Evolutionary conservation across 768 basidiomycete species (phyloP).

Genomic region (Termitomyces sp.): DNA sequence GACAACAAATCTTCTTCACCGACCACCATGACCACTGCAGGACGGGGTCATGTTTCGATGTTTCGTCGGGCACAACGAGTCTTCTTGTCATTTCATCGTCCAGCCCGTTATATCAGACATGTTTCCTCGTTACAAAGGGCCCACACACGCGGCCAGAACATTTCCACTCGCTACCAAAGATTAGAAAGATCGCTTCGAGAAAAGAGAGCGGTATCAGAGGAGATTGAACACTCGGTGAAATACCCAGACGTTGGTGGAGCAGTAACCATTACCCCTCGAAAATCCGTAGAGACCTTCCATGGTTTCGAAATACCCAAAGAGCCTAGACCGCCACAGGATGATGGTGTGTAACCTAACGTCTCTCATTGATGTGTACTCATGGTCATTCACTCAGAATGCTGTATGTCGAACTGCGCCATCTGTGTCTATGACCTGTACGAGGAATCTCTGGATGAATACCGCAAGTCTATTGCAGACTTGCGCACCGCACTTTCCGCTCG

Average conservation of each 20-base stretch:
- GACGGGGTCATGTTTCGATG: slow-evolving; percentile 18
- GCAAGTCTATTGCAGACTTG: slow-evolving; percentile 46
- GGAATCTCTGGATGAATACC: slow-evolving; percentile 64
- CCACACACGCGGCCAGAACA: slow-evolving; percentile 51
- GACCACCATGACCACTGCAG: slow-evolving; percentile 2
- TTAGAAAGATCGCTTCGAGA: slow-evolving; percentile 52
- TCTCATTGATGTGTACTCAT: neutral
- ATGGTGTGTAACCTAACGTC: slow-evolving; percentile 45
- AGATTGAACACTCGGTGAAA: slow-evolving; percentile 21
- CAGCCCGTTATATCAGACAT: slow-evolving; percentile 5
- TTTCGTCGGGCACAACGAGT: slow-evolving; percentile 9
- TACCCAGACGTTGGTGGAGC: slow-evolving; percentile 4
- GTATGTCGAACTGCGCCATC: slow-evolving; percentile 93
- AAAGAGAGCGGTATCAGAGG: slow-evolving; percentile 33
- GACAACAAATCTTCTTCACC: neutral
- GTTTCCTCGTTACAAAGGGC: slow-evolving; percentile 17
- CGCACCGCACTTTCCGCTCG: slow-evolving; percentile 44
- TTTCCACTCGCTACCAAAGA: slow-evolving; percentile 50
- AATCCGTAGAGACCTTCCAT: slow-evolving; percentile 32
- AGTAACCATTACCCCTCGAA: neutral
- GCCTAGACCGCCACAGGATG: slow-evolving; percentile 60
- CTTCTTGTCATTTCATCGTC: neutral
- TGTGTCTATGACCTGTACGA: slow-evolving; percentile 90
- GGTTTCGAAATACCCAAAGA: slow-evolving; percentile 59
- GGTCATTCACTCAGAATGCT: slow-evolving; percentile 60